phyloP scores from a whole-genome alignment of 805 yeast genomes.

The Kazachstania taianensis region DNA sequence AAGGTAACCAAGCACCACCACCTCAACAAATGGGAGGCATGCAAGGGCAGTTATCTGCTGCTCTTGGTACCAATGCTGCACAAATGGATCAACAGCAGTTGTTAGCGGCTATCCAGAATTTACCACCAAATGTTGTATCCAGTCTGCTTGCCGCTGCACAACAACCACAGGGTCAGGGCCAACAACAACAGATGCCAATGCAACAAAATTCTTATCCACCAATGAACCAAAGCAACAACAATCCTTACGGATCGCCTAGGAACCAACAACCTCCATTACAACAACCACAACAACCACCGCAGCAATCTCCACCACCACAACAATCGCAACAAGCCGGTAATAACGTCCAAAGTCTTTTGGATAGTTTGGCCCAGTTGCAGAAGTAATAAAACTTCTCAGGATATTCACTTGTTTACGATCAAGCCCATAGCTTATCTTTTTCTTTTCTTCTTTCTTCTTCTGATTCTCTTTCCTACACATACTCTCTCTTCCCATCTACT shows the following conservation, averaged over 20 bases:
- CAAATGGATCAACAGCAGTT: slow-evolving; percentile 27
- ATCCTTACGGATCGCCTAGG: slow-evolving; percentile 7
- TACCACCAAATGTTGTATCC: slow-evolving; percentile 29
- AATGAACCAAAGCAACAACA: slow-evolving; percentile 3
- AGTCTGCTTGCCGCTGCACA: slow-evolving; percentile 26
- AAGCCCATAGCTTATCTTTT: neutral
- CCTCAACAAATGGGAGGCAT: slow-evolving; percentile 17
- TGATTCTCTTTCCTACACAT: no score
- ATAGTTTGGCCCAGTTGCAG: slow-evolving; percentile 31
- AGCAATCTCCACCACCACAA: slow-evolving; percentile 6
- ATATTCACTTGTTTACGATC: neutral
- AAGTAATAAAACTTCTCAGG: slow-evolving; percentile 11
- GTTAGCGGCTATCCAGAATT: slow-evolving; percentile 26
- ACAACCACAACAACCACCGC: slow-evolving; percentile 1
- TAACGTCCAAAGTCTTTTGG: slow-evolving; percentile 31
- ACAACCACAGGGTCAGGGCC: slow-evolving; percentile 26
- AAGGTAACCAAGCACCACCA: slow-evolving; percentile 19
- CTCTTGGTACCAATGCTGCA: slow-evolving; percentile 16
- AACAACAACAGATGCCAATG: slow-evolving; percentile 27
- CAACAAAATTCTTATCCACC: slow-evolving; percentile 22
- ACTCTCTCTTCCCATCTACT: no score
- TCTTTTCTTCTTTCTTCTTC: neutral
- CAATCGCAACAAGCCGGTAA: slow-evolving; percentile 18
- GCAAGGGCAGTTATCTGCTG: slow-evolving; percentile 21
- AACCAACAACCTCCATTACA: slow-evolving; percentile 10